phyloP scores from a whole-genome alignment of 345 rosid genomes.

The Excoecaria agallocha region DNA sequence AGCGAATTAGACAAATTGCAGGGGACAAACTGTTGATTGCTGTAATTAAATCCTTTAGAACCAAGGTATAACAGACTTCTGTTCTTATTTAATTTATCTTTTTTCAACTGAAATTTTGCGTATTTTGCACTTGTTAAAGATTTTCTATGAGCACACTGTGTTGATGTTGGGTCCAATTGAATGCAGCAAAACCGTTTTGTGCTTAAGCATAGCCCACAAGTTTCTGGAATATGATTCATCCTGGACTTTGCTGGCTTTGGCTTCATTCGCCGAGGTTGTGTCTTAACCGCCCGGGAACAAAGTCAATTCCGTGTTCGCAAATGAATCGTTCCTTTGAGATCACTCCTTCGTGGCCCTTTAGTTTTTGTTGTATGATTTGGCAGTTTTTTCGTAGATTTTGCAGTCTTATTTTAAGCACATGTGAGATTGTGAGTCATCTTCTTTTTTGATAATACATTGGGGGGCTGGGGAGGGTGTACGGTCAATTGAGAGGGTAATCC shows the following conservation, averaged over 20 bases:
- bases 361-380: neutral
- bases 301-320: too few species aligned
- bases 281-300: too few species aligned
- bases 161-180: neutral
- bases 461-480: too few species aligned
- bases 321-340: too few species aligned
- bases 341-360: too few species aligned
- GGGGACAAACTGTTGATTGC: slow-evolving; percentile 71
- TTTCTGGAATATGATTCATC: neutral
- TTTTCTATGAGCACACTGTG: neutral
- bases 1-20: slow-evolving; percentile 50
- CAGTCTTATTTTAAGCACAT: neutral
- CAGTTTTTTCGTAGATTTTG: too few species aligned
- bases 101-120: too few species aligned
- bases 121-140: too few species aligned
- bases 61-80: slow-evolving; percentile 33
- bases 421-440: neutral
- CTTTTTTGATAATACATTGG: neutral
- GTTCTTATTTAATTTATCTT: neutral
- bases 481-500: too few species aligned
- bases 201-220: neutral
- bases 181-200: neutral
- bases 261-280: too few species aligned
- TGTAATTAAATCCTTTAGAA: slow-evolving; percentile 56
- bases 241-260: too few species aligned